phyloP scores from a whole-genome alignment of 768 basidiomycete genomes.

The Termitomyces sp. region DNA sequence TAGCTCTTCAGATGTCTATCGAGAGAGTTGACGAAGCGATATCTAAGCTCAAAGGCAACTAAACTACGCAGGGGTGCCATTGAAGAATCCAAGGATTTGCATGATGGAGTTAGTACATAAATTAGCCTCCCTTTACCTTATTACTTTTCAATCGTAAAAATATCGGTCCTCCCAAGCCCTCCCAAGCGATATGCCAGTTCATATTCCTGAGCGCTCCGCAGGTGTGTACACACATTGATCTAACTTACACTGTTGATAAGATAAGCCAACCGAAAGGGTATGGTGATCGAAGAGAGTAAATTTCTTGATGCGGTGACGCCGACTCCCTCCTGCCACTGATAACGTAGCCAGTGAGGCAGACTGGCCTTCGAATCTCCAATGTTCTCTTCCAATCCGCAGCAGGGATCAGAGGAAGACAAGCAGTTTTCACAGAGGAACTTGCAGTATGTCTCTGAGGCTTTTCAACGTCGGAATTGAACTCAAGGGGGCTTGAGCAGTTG shows the following conservation, averaged over 20 bases:
- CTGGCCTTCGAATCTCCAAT: background rate
- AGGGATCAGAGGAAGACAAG: background rate
- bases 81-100: background rate
- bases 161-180: background rate
- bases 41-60: background rate
- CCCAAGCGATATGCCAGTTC: too few species aligned
- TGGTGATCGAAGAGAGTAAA: too few species aligned
- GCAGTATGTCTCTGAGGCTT: background rate
- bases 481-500: slow-evolving; percentile 2
- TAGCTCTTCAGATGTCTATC: slow-evolving; percentile 46
- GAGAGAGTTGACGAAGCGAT: slow-evolving; percentile 45
- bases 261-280: too few species aligned
- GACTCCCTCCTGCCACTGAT: background rate
- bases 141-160: background rate
- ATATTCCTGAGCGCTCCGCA: too few species aligned
- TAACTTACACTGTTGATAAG: too few species aligned
- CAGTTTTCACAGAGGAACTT: background rate
- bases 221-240: too few species aligned
- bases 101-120: background rate
- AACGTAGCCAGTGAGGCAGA: background rate
- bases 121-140: background rate
- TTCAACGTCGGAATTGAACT: background rate
- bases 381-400: background rate
- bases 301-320: too few species aligned
- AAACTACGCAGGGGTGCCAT: background rate